A percentile compares a stretch with the other conserved stretches of the same genome.
Evolutionary conservation across 306 rosid species (phyloP).

Genomic region (Fagus sylvatica): DNA sequence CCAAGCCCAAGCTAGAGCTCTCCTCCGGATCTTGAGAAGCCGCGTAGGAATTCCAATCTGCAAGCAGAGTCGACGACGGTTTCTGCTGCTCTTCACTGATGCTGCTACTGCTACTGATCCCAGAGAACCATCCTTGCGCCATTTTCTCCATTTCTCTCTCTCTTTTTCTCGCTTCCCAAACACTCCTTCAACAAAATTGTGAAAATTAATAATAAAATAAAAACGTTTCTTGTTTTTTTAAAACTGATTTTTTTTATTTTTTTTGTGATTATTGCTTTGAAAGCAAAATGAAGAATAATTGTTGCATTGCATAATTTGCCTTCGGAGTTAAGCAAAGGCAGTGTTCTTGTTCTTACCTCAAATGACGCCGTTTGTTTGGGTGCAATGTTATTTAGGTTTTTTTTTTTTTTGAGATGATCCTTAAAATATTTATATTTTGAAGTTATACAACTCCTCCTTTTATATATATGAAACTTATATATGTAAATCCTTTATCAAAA

Average conservation of each 20-base stretch:
- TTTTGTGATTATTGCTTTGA: not conserved
- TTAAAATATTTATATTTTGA: too few species aligned
- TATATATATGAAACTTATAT: too few species aligned
- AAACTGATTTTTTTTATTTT: not conserved
- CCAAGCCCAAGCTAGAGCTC: slow-evolving; percentile 37
- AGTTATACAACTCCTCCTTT: too few species aligned
- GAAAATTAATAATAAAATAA: not conserved
- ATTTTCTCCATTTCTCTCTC: slow-evolving; percentile 57
- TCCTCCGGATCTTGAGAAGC: slow-evolving; percentile 59
- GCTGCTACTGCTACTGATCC: slow-evolving; percentile 1
- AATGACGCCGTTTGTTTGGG: not conserved
- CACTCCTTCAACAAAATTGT: not conserved
- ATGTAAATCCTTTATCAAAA: too few species aligned
- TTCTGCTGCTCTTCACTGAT: slow-evolving; percentile 43
- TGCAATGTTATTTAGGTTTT: too few species aligned
- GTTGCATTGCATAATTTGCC: not conserved
- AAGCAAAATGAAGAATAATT: not conserved
- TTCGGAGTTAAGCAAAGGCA: not conserved
- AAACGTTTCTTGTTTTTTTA: not conserved
- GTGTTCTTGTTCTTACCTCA: not conserved
- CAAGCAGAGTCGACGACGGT: slow-evolving; percentile 59
- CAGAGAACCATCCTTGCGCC: slow-evolving; percentile 90
- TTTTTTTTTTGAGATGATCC: too few species aligned
- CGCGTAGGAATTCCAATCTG: slow-evolving; percentile 88
- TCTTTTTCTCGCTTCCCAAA: slow-evolving; percentile 18